These are phyloP conservation scores for Zygoascus tannicola DNA, from an alignment of 805 yeast species.

Conservation along the genomic window DNA sequence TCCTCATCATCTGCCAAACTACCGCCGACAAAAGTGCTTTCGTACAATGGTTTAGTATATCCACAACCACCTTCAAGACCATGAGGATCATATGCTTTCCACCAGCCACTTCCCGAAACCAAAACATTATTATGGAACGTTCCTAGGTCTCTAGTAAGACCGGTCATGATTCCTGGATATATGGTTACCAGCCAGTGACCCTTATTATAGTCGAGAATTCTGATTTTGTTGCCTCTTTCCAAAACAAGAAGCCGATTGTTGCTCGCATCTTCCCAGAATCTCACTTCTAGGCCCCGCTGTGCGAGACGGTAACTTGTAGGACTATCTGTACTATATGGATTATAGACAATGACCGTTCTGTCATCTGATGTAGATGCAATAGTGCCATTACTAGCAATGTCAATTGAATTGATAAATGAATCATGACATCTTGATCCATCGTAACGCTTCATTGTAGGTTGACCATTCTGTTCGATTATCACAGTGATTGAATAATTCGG, in stretches of 20 bases:
- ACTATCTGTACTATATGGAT: conserved; percentile 7
- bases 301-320: conserved; percentile 12
- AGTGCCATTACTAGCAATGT: conserved; percentile 24
- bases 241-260: conserved; percentile 28
- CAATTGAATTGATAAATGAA: conserved; percentile 25
- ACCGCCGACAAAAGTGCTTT: conserved; percentile 18
- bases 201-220: conserved; percentile 29
- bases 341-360: conserved; percentile 25
- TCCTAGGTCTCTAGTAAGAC: conserved; percentile 19
- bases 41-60: conserved; percentile 21
- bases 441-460: conserved; percentile 1
- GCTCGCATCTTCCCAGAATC: conserved; percentile 28
- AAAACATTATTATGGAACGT: conserved; percentile 21
- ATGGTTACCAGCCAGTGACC: conserved; percentile 26
- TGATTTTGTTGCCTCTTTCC: conserved; percentile 27
- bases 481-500: conserved; percentile 16
- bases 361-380: conserved; percentile 30
- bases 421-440: conserved; percentile 16
- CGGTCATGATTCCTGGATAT: conserved; percentile 20
- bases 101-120: conserved; percentile 31
- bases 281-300: conserved; percentile 24
- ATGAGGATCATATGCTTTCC: conserved; percentile 24
- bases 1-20: not conserved
- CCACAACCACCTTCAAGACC: conserved; percentile 30
- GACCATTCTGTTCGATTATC: conserved; percentile 6